Evolutionary conservation across 2,329 filamentous ascomycete genomes (phyloP), one percentile per base, ranked within the genome.

Genomic region (Venturia pyrina): DNA sequence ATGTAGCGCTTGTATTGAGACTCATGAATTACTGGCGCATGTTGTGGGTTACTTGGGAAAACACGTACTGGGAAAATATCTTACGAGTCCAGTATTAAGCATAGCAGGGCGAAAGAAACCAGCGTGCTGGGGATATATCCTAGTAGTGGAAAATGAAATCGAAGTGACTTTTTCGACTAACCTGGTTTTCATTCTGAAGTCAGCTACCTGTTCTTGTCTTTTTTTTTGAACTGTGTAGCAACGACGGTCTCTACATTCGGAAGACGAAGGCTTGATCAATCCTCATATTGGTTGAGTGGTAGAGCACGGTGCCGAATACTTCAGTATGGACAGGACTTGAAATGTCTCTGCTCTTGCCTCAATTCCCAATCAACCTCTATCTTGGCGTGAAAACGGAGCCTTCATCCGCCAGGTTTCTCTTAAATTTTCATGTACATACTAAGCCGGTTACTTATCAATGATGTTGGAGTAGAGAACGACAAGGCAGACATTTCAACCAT

Each of bases 11-110:
- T 24, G 11, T 19, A 11, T n/a, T 62, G 17, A 32, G 15, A 10
- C 44, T 62, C 40, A 48, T 48, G 44, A 48, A 62, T 62, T 62
- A 62, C 60, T 44, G 60, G 40, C 60, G 44, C 37, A 11, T n/a
- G 13, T 37, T 59, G 32, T 37, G 53, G 53, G 53, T n/a, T n/a
- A 59, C 32, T 37, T 37, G 62, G 60, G 60, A 62, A 44, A 28
- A 28, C 17, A 28, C 19, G 1, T 40, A 11, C 53, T 44, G 60
- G 60, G 24, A 62, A 62, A 40, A 11, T n/a, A 10, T 62, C 24
- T 8, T 62, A 44, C 60, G 53, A 21, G 32, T 59, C 53, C 53
- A 59, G 53, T 40, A 37, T 59, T 15, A 40, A 59, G 53, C 53
- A 59, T 59, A 2, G 28, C 28, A 19, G 28, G 53, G 53, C 53